Evolutionary conservation across 306 rosid genomes (phyloP), one percentile per base, ranked within the genome.

Genomic region (Astragalus membranaceus): DNA sequence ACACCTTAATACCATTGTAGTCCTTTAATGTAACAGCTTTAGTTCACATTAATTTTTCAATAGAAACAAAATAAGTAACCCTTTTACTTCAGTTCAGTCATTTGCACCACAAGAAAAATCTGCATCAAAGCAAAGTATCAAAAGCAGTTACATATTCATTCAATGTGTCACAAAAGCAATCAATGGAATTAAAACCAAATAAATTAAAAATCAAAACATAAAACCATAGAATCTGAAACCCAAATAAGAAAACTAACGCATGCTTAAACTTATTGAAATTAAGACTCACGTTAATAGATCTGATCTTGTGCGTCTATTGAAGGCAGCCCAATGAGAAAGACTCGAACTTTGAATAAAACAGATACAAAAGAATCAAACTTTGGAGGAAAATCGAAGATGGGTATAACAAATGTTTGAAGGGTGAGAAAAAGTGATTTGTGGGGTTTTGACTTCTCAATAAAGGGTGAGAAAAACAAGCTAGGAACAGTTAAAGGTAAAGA

Each of bases 221-320:
- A 36, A 30, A 60, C 5, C 48, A 57, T 46, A 68, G 56, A 62
- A 79, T 42, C 10, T 20, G 23, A 20, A 20, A 20, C 23, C 23
- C 23, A 20, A 20, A 20, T 20, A 20, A 20, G 23, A 20, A 20
- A 20, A 20, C 23, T 2, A 20, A 20, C 23, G 23, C 23, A 20
- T 20, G 23, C 23, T 53, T 64, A 41, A 66, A 53, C 47, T 43
- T 55, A 35, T 10, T 20, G 33, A 79, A 76, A 48, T 36, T 35
- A 41, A 43, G 29, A 71, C 67, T 70, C 75, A 69, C 73, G 33
- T 15, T 54, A 35, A 52, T 74, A 74, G 91, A 88, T 88, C 87
- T 84, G 86, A 65, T 32, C 8, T 12, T 47, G 32, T 58, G 66
- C 59, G 32, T 12, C 41, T 51, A 69, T 68, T 33, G 35, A 67